phyloP scores from a whole-genome alignment of 257 asterid genomes.

The Cynanchum wilfordii region DNA sequence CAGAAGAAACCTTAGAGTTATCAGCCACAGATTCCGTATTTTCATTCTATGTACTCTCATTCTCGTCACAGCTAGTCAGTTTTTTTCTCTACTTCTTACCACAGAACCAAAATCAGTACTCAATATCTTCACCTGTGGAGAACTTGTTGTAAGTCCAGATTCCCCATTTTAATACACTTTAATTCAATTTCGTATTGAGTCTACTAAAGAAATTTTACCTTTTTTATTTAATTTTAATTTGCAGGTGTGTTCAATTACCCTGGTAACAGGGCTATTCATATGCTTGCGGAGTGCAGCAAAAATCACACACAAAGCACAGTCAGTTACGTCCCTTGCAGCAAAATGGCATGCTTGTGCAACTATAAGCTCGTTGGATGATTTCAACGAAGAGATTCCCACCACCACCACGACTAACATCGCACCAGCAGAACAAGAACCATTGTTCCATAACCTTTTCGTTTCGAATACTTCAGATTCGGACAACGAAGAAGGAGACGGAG shows the following conservation, averaged over 20 bases:
- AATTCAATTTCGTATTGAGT: background rate
- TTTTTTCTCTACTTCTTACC: conserved; percentile 56
- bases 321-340: conserved; percentile 72
- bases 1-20: conserved; percentile 68
- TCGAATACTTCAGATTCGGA: conserved; percentile 43
- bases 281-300: conserved; percentile 89
- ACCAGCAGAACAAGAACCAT: conserved; percentile 25
- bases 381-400: conserved; percentile 34
- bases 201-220: too few species aligned
- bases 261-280: conserved; percentile 77
- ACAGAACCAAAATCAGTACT: conserved; percentile 46
- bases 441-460: conserved; percentile 10
- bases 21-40: conserved; percentile 81
- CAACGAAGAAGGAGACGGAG: conserved; percentile 82
- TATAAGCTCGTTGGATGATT: conserved; percentile 47
- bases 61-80: conserved; percentile 77
- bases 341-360: conserved; percentile 95
- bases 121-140: conserved; percentile 68
- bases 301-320: conserved; percentile 83
- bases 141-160: conserved; percentile 54
- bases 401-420: conserved; percentile 24
- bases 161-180: too few species aligned
- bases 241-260: conserved; percentile 76
- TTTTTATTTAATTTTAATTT: background rate
- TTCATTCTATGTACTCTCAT: conserved; percentile 61